Evolutionary conservation across 495 filamentous ascomycete genomes (phyloP), one percentile per base, ranked within the genome.

Genomic region (Penicillium dipodomyicola): DNA sequence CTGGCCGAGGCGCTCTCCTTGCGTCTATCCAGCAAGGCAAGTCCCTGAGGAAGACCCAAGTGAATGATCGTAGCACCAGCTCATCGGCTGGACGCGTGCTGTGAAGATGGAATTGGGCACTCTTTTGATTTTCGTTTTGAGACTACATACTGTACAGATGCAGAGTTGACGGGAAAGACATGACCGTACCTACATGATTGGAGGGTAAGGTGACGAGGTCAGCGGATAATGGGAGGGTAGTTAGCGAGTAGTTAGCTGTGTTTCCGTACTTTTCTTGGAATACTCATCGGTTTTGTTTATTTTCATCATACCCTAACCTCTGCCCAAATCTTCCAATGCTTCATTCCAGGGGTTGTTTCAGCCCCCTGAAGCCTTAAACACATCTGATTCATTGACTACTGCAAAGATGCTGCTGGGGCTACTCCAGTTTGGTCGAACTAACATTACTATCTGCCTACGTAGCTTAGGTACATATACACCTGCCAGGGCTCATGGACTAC

Each of bases 21-120:
- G 86, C 84, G 44, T 85, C 93, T 60, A 96, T 97, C 57, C 86
- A 90, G 65, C 77, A 82, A 55, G 91, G 92, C 48, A 92, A 70
- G 68, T 74, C 83, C 14, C 76, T 97, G 60, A 88, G 74, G 77
- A 96, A 96, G 77, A 87, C 88, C 35, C 77, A 87, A 71, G 96
- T 92, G 20, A 91, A 89, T 64, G 92, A 97, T 68, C 84, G 84
- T 71, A 97, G 92, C 73, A 70, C 58, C 46, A 82, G 86, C 50
- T 71, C 80, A 50, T 75, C 84, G 42, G 86, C 89, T 42, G 92
- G 92, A 20, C 83, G 84, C 58, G 91, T 96, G 45, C 67, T 89
- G 67, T 72, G 56, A 64, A 32, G 20, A 58, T 35, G 20, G 30
- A 5, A 17, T 15, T 17, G 41, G 22, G 22, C 25, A 29, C 32